phyloP scores from a whole-genome alignment of 805 yeast genomes.

The Scheffersomyces amazonensis region DNA sequence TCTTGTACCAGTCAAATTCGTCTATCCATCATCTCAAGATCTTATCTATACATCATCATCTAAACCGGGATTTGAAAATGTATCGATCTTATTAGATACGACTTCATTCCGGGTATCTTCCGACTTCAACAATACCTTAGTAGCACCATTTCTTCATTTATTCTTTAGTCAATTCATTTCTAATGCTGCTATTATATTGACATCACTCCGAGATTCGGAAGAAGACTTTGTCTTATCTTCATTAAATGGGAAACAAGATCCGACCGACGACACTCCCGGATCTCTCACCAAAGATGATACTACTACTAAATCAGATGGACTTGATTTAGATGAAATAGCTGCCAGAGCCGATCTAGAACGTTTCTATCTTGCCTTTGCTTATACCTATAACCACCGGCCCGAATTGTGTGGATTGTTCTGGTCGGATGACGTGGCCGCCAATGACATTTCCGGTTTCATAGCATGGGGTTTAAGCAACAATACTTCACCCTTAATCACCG shows the following conservation, averaged over 20 bases:
- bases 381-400: conserved; percentile 62
- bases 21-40: conserved; percentile 44
- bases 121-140: conserved; percentile 23
- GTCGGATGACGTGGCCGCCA: conserved; percentile 35
- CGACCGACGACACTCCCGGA: conserved; percentile 1
- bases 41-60: conserved; percentile 23
- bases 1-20: conserved; percentile 48
- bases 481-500: conserved; percentile 71
- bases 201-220: conserved; percentile 67
- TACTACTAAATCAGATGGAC: conserved; percentile 8
- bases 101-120: conserved; percentile 14
- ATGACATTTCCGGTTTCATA: conserved; percentile 74
- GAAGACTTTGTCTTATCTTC: conserved; percentile 66
- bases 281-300: conserved; percentile 5
- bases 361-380: conserved; percentile 73
- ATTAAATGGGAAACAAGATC: conserved; percentile 19
- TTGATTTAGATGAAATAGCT: conserved; percentile 60
- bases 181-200: conserved; percentile 63
- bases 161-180: conserved; percentile 57
- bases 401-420: conserved; percentile 61
- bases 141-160: conserved; percentile 43
- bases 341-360: conserved; percentile 84
- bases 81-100: conserved; percentile 29
- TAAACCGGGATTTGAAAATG: conserved; percentile 22
- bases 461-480: conserved; percentile 85